A percentile compares a stretch with the other conserved stretches of the same genome.
These are phyloP conservation scores for Epicoccum sorghinum DNA, from an alignment of 2,329 filamentous ascomycete species.

Conservation along the genomic window DNA sequence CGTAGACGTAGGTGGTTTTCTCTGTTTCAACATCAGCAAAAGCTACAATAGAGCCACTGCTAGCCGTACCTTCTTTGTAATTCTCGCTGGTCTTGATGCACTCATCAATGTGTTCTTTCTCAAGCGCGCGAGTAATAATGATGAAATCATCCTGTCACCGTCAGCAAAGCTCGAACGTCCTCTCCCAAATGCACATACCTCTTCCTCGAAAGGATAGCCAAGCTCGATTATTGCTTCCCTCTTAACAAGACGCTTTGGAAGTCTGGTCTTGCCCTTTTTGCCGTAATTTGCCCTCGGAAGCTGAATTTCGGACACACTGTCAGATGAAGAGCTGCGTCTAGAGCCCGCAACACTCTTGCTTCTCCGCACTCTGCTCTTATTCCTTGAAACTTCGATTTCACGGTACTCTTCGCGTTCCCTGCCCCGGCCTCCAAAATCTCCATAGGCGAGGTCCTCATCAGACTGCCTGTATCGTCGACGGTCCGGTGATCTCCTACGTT, in stretches of 20 bases:
- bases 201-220: conserved; percentile 84
- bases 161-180: conserved; percentile 33
- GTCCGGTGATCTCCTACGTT: conserved; percentile 55
- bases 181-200: conserved; percentile 61
- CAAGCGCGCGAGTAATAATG: conserved; percentile 81
- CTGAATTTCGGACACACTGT: conserved; percentile 49
- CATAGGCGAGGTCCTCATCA: conserved; percentile 66
- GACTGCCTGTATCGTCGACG: conserved; percentile 68
- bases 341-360: conserved; percentile 40
- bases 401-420: conserved; percentile 53
- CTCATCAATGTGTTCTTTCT: conserved; percentile 90
- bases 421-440: conserved; percentile 45
- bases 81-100: conserved; percentile 82
- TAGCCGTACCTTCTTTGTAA: conserved; percentile 60
- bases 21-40: conserved; percentile 25
- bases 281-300: conserved; percentile 44
- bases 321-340: conserved; percentile 48
- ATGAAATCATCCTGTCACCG: conserved; percentile 72
- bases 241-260: conserved; percentile 80
- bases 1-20: conserved; percentile 47
- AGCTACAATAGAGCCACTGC: neutral
- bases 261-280: conserved; percentile 83
- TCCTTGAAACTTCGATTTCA: conserved; percentile 56
- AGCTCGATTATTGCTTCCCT: conserved; percentile 81
- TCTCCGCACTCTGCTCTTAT: conserved; percentile 47